Percentiles rank a stretch among this genome's conserved stretches.
These are phyloP conservation scores for Actinomortierella wolfii DNA, from an alignment of 371 early-diverging fungal genomes.

Conservation along the genomic window DNA sequence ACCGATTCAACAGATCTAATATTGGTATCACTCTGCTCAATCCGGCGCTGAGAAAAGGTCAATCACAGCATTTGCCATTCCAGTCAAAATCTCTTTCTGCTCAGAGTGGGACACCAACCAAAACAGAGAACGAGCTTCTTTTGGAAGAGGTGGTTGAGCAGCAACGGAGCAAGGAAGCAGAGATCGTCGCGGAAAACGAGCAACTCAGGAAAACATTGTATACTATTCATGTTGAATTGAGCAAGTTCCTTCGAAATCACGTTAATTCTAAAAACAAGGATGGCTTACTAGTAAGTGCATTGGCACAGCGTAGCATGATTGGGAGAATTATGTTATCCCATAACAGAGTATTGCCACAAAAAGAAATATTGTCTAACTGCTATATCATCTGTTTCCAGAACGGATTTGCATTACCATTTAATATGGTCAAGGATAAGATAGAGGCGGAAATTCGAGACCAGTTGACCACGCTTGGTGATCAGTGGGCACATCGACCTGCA, in stretches of 20 bases:
- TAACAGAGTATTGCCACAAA: too few species aligned
- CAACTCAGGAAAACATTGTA: constrained; percentile 36
- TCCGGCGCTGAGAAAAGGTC: too few species aligned
- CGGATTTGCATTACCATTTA: constrained; percentile 32
- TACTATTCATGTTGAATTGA: constrained; percentile 34
- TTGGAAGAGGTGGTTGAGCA: constrained; percentile 35
- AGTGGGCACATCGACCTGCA: constrained; percentile 35
- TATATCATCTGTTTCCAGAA: constrained; percentile 5
- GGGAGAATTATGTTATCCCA: too few species aligned
- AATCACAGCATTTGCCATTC: too few species aligned
- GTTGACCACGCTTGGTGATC: constrained; percentile 21
- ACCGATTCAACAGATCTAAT: too few species aligned
- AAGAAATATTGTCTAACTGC: too few species aligned
- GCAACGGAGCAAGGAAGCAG: constrained; percentile 26
- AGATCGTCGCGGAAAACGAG: constrained; percentile 39
- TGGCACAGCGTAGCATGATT: too few species aligned
- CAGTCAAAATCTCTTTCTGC: too few species aligned
- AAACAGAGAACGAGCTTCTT: too few species aligned
- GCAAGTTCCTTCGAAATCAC: constrained; percentile 22
- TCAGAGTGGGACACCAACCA: too few species aligned
- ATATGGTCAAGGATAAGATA: constrained; percentile 35
- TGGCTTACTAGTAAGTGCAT: too few species aligned
- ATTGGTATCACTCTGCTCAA: too few species aligned
- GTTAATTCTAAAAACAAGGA: constrained; percentile 7
- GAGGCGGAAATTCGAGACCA: constrained; percentile 40